Evolutionary conservation across 1,284 basidiomycete genomes (phyloP).

Genomic region (Entoloma clypeatum): DNA sequence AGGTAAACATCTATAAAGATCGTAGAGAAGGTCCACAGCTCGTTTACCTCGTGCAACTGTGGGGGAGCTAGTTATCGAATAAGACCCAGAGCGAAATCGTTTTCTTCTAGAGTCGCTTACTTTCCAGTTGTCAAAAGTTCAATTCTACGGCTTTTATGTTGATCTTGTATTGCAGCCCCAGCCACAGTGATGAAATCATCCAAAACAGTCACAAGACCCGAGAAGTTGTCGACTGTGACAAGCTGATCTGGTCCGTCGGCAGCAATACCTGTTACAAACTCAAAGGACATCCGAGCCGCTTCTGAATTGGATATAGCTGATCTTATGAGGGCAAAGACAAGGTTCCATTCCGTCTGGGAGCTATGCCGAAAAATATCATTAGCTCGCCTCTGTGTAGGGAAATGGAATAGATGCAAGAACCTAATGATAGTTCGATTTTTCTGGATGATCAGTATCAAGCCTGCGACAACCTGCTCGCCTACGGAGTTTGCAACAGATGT

Average conservation of each 20-base stretch:
- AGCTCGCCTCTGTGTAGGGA: conserved; percentile 1
- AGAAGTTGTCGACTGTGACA: conserved; percentile 78
- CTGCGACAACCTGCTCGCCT: conserved; percentile 87
- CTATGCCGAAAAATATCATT: conserved; percentile 30
- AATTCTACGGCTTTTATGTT: conserved; percentile 47
- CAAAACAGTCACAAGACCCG: conserved; percentile 75
- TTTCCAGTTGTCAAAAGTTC: conserved; percentile 51
- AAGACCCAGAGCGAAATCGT: not conserved
- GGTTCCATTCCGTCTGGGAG: conserved; percentile 94
- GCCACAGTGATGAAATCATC: conserved; percentile 86
- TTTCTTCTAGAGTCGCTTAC: conserved; percentile 32
- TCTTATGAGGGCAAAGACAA: conserved; percentile 87
- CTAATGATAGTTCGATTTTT: conserved; percentile 71
- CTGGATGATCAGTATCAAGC: conserved; percentile 76
- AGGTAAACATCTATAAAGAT: conserved; percentile 63
- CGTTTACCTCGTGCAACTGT: conserved; percentile 76
- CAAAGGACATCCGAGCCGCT: conserved; percentile 82
- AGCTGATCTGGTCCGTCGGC: conserved; percentile 54
- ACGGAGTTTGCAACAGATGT: conserved; percentile 76
- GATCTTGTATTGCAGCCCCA: conserved; percentile 56
- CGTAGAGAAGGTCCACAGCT: conserved; percentile 78
- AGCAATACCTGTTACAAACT: conserved; percentile 64
- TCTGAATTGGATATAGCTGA: conserved; percentile 86
- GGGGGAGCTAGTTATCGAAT: conserved; percentile 51
- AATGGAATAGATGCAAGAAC: conserved; percentile 33